phyloP scores from a whole-genome alignment of 495 filamentous ascomycete species.

The Neurospora sp. region DNA sequence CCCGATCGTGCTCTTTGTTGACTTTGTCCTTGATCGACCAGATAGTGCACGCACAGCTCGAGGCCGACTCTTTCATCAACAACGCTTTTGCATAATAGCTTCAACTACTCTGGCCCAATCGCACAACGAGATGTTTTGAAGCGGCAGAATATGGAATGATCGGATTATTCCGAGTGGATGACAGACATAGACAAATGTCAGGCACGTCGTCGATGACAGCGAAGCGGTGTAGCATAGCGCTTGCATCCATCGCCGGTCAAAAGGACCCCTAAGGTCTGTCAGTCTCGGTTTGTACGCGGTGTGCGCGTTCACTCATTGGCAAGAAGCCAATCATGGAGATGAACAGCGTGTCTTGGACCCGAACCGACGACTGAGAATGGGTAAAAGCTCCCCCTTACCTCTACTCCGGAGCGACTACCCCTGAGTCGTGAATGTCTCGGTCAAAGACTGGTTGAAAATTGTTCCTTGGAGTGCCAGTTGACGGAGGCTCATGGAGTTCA shows the following conservation, averaged over 20 bases:
- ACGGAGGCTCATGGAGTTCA: not conserved
- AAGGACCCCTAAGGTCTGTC: not conserved
- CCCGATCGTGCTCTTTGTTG: not conserved
- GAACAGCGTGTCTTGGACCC: not conserved
- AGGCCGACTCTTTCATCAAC: not conserved
- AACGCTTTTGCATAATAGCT: not conserved
- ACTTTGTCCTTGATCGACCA: not conserved
- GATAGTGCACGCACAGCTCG: not conserved
- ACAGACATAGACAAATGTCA: not conserved
- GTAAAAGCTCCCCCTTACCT: not conserved
- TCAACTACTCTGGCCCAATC: not conserved
- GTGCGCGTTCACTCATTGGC: not conserved
- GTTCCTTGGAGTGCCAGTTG: not conserved
- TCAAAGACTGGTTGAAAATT: not conserved
- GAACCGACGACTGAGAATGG: not conserved
- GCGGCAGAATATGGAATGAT: not conserved
- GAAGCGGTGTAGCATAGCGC: not conserved
- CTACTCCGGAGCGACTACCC: not conserved
- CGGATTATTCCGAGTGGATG: not conserved
- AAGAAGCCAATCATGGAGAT: not conserved
- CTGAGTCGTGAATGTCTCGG: not conserved
- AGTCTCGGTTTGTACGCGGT: not conserved
- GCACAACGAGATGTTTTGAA: not conserved
- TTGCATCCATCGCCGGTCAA: not conserved
- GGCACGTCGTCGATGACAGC: not conserved